These are phyloP conservation scores for Colletotrichum tabaci DNA, from an alignment of 2,329 filamentous ascomycete species.

Conservation along the genomic window DNA sequence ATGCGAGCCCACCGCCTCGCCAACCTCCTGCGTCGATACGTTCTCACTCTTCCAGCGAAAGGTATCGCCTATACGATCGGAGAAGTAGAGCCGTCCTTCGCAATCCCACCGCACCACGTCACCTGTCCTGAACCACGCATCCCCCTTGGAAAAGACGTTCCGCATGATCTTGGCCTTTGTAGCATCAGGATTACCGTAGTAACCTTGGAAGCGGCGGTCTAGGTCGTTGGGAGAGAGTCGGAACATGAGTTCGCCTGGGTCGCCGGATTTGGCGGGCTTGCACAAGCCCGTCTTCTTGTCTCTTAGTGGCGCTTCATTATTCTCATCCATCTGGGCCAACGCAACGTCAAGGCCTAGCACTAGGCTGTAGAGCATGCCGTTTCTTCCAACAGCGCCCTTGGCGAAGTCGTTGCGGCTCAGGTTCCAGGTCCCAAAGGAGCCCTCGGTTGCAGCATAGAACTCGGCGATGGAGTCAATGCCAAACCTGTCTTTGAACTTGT, in stretches of 20 bases:
- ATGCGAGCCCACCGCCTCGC: slow-evolving; percentile 79
- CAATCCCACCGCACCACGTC: slow-evolving; percentile 81
- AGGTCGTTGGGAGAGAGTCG: slow-evolving; percentile 77
- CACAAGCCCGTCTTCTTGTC: slow-evolving; percentile 80
- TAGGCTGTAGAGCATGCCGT: slow-evolving; percentile 72
- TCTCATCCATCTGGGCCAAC: slow-evolving; percentile 80
- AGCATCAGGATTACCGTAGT: slow-evolving; percentile 81
- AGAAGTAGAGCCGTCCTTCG: slow-evolving; percentile 84
- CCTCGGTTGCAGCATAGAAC: slow-evolving; percentile 87
- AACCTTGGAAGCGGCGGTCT: slow-evolving; percentile 81
- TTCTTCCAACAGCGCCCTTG: slow-evolving; percentile 84
- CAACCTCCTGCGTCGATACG: slow-evolving; percentile 85
- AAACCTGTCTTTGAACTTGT: slow-evolving; percentile 85
- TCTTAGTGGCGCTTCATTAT: slow-evolving; percentile 77
- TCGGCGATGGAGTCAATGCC: slow-evolving; percentile 81
- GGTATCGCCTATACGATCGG: slow-evolving; percentile 84
- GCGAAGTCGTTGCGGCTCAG: slow-evolving; percentile 79
- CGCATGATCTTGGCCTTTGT: slow-evolving; percentile 82
- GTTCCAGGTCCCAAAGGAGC: slow-evolving; percentile 79
- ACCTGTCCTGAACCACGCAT: slow-evolving; percentile 88
- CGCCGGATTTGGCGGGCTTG: slow-evolving; percentile 67
- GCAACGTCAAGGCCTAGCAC: slow-evolving; percentile 66
- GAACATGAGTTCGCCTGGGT: slow-evolving; percentile 83
- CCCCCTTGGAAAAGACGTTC: slow-evolving; percentile 80
- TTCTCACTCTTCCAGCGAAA: slow-evolving; percentile 89